Percentiles rank a stretch among this genome's conserved stretches.
phyloP scores from a whole-genome alignment of 116 monocot species.

The Posidonia oceanica region DNA sequence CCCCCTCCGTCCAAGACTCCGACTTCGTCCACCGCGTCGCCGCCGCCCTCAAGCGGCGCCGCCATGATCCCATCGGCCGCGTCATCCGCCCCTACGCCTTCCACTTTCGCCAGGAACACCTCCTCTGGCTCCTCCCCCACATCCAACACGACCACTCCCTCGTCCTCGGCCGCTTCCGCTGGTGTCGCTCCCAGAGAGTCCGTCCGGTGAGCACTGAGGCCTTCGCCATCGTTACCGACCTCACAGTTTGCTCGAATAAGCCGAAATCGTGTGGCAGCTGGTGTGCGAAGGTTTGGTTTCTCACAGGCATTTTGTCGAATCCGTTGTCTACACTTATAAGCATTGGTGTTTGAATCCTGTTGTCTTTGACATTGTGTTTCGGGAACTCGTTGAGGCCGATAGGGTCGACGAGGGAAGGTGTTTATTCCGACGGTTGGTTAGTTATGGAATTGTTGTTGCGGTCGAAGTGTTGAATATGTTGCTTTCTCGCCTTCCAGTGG shows the following conservation, averaged over 20 bases:
- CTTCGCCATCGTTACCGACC: constrained; percentile 48
- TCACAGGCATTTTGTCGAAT: constrained; percentile 54
- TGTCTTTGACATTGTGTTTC: constrained; percentile 66
- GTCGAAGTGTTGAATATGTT: constrained; percentile 43
- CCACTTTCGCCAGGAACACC: constrained; percentile 46
- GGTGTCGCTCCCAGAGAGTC: constrained; percentile 18
- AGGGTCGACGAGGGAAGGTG: constrained; percentile 27
- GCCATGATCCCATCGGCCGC: constrained; percentile 18
- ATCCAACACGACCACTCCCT: constrained; percentile 41
- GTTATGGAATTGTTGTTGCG: constrained; percentile 47
- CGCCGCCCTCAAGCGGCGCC: constrained; percentile 59
- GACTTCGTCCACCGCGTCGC: constrained; percentile 46
- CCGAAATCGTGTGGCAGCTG: constrained; percentile 15
- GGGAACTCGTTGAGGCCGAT: constrained; percentile 15
- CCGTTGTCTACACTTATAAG: constrained; percentile 71
- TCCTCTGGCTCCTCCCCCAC: constrained; percentile 56
- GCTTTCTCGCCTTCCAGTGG: constrained; percentile 32
- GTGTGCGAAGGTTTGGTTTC: constrained; percentile 36
- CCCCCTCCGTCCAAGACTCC: constrained; percentile 40
- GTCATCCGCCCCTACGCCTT: constrained; percentile 40
- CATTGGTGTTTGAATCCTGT: constrained; percentile 53
- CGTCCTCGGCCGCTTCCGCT: constrained; percentile 39
- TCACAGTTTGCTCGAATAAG: constrained; percentile 17
- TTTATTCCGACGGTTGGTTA: constrained; percentile 33
- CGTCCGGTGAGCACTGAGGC: constrained; percentile 26